phyloP scores from a whole-genome alignment of 306 rosid species.

The Lablab purpureus region DNA sequence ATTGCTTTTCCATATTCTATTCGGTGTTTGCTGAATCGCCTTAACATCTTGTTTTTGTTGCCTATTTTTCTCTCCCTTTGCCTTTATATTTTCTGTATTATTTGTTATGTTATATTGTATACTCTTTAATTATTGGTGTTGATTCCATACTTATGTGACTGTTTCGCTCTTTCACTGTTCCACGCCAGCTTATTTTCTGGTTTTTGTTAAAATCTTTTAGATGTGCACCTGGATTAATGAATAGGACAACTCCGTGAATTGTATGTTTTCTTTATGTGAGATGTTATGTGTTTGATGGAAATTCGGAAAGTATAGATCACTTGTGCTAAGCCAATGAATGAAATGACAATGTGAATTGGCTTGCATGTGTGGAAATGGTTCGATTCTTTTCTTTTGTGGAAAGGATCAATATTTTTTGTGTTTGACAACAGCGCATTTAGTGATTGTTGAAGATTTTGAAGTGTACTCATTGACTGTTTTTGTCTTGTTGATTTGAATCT shows the following conservation, averaged over 20 bases:
- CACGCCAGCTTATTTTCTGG: background rate
- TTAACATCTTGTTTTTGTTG: background rate
- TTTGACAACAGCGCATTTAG: background rate
- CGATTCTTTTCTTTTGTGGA: too few species aligned
- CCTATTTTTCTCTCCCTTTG: background rate
- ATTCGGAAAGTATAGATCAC: too few species aligned
- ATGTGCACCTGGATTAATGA: background rate
- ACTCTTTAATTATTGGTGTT: background rate
- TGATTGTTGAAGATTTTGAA: background rate
- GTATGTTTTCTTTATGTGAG: background rate
- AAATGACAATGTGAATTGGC: too few species aligned
- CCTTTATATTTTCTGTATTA: background rate
- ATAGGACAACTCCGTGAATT: background rate
- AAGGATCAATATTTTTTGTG: background rate
- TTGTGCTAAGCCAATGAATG: too few species aligned
- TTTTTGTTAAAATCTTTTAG: background rate
- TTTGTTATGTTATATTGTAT: background rate
- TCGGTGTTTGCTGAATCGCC: background rate
- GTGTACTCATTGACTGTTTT: background rate
- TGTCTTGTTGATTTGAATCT: background rate
- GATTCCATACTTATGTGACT: background rate
- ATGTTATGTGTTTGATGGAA: background rate
- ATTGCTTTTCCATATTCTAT: background rate
- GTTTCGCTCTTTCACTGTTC: background rate
- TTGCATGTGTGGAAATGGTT: too few species aligned